Evolutionary conservation across 2,329 filamentous ascomycete species (phyloP).

Genomic region (Aspergillus viridinutans): DNA sequence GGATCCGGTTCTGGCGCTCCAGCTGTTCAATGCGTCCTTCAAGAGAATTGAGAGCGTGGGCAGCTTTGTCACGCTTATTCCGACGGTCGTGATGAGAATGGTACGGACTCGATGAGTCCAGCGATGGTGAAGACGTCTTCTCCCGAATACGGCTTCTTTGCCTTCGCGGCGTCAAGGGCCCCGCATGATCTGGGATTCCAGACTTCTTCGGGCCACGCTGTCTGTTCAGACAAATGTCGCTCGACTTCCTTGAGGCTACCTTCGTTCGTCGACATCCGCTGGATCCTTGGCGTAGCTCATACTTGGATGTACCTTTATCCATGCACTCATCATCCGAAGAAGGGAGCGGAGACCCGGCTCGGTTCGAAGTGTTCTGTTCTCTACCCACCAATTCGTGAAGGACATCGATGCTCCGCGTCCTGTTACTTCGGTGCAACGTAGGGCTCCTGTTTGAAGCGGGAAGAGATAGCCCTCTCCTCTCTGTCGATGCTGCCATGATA

Average conservation of each 20-base stretch:
- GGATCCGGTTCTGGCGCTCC: slow-evolving; percentile 41
- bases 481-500: background rate
- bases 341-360: slow-evolving; percentile 33
- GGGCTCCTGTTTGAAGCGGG: slow-evolving; percentile 10
- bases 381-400: slow-evolving; percentile 15
- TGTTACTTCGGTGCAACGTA: slow-evolving; percentile 20
- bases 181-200: slow-evolving; percentile 5
- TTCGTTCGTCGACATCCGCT: slow-evolving; percentile 11
- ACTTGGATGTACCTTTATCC: slow-evolving; percentile 10
- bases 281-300: slow-evolving; percentile 5
- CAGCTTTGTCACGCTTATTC: slow-evolving; percentile 10
- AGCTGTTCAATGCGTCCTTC: slow-evolving; percentile 37
- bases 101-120: slow-evolving; percentile 19
- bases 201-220: slow-evolving; percentile 7
- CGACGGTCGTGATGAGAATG: slow-evolving; percentile 18
- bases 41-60: slow-evolving; percentile 22
- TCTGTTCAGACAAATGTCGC: slow-evolving; percentile 3
- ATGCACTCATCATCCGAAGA: slow-evolving; percentile 40
- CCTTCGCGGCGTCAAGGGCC: slow-evolving; percentile 22
- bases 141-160: slow-evolving; percentile 16
- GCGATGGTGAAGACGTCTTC: slow-evolving; percentile 21
- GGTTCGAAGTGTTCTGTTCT: slow-evolving; percentile 13
- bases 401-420: slow-evolving; percentile 19
- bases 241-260: slow-evolving; percentile 6
- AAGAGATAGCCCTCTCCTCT: slow-evolving; percentile 9